Base-by-base conservation (phyloP, 768 basidiomycete genomes). In the Pseudohyphozyma bogoriensis region DNA sequence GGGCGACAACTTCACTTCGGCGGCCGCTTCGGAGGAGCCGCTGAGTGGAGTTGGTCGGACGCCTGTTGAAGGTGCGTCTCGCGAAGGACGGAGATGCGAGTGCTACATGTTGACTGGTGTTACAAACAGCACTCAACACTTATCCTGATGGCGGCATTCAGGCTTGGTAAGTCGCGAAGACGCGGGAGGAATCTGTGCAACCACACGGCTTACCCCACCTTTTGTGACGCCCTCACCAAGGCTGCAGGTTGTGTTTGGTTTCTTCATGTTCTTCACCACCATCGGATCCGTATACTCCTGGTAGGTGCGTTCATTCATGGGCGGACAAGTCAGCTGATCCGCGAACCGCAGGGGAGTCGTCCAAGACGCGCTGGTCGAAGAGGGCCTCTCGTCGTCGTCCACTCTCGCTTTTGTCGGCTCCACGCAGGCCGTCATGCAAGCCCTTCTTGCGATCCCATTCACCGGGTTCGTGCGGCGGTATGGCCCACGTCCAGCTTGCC, bases 401-500 rank as follows among this genome's bases (percentile, higher is more conserved):
- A 69, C 68, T 0, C 61, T 72, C 9, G 58, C 70, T 10, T 71
- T 66, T 45, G 56, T 71, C 28, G 69, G 70, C 37, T n/a, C 58
- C 3, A 49, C 62, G 0, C 60, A 62, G 10, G 61, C 64, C 0
- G 51, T 49, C 8, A 60, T 67, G 1, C 32, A 51, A 3, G 66
- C 66, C 2, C 16, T 68, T 4, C 65, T 63, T 33, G 71, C 68
- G 0, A 65, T 65, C 28, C 60, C 59, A 2, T 52, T 63, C 16
- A 36, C 56, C 0, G 33, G 55, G 0, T 32, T 65, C 3, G 58
- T 63, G 1, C 65, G 63, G 36, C 59, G 26, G 54, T 67, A 20
- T 47, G 65, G 11, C 52, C 15, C 29, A 56, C 26, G 67, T 55
- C 53, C 56, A 55, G 24, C 58, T 24, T 26, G 63, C 35, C 33